Base-by-base conservation (phyloP, 768 basidiomycete species). In the Baorangia bicolor region DNA sequence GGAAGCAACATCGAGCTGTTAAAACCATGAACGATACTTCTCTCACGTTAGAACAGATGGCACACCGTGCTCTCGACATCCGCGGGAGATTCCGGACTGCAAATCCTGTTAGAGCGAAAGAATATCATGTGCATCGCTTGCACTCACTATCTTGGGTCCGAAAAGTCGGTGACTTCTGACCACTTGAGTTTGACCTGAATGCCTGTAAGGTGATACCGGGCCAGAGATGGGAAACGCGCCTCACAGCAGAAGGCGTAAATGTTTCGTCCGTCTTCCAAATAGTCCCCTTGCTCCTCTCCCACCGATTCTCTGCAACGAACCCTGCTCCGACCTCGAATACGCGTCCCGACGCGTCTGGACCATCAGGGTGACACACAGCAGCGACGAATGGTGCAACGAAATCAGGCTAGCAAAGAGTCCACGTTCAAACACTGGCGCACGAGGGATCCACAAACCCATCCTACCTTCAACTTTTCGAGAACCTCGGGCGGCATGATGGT, bases 241-340 rank as follows among this genome's bases (percentile, higher is more conserved):
- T 55, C 66, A 92, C 95, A 51, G 97, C 96, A 27, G 93, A 94
- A 12, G 96, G 97, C 0, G 97, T 98, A 70, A 97, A 98, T 31
- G 81, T 85, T 12, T 80, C 78, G 65, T 99, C 94, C 11, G 93
- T 88, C 76, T 86, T 94, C 84, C 95, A 97, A 40, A 96, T 76
- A 10, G 81, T 78, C 49, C 96, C 97, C 60, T 86, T 82, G 70
- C 89, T 90, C 53, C 94, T 82, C 73, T 98, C 92, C 92, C 94
- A 98, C 53, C 97, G 83, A 53, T 98, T 80, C 72, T 97, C 92
- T 10, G 92, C 90, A 51, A 93, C 76, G 69, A 87, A 98, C 4
- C 95, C 96, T 44, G 91, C 97, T 33, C 95, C 97, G 35, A 94
- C 81, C 73, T 98, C 95, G 60, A 94, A 98, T 18, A 96, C 81